These are phyloP conservation scores for Phytopythium oedochilum DNA, from an alignment of 352 stramenopile species.

Conservation along the genomic window DNA sequence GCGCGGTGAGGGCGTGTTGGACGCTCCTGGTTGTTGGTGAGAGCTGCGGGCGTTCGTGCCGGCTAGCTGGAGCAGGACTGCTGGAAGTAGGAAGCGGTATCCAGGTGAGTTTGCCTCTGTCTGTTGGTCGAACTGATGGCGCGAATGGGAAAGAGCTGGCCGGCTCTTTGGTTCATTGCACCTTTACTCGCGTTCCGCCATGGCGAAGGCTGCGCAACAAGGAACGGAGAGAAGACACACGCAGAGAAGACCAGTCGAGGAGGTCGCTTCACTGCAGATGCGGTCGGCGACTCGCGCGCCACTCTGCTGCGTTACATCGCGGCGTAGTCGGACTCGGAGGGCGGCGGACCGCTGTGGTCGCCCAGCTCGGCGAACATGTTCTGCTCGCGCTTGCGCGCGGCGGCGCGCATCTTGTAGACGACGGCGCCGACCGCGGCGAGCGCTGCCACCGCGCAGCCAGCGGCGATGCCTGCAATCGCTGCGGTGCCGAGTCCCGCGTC, in stretches of 20 bases:
- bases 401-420: constrained; percentile 6
- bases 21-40: background rate
- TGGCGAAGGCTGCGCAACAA: background rate
- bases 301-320: constrained; percentile 1
- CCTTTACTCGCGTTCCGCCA: background rate
- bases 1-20: background rate
- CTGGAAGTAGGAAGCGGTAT: background rate
- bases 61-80: background rate
- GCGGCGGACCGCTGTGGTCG: background rate
- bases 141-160: background rate
- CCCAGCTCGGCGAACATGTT: constrained; percentile 9
- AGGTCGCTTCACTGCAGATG: background rate
- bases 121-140: background rate
- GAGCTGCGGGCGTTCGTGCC: background rate
- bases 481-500: background rate
- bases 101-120: background rate
- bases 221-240: background rate
- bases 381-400: constrained; percentile 4
- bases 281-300: background rate
- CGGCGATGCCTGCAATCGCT: constrained; percentile 1
- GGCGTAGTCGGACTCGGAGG: constrained; percentile 7
- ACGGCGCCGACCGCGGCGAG: background rate
- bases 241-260: background rate
- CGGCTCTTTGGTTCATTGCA: background rate
- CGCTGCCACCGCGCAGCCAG: background rate